Percentiles rank a stretch among this genome's conserved stretches.
Evolutionary conservation across 2,329 filamentous ascomycete genomes (phyloP).

Genomic region (Microcyclospora tardicrescens): DNA sequence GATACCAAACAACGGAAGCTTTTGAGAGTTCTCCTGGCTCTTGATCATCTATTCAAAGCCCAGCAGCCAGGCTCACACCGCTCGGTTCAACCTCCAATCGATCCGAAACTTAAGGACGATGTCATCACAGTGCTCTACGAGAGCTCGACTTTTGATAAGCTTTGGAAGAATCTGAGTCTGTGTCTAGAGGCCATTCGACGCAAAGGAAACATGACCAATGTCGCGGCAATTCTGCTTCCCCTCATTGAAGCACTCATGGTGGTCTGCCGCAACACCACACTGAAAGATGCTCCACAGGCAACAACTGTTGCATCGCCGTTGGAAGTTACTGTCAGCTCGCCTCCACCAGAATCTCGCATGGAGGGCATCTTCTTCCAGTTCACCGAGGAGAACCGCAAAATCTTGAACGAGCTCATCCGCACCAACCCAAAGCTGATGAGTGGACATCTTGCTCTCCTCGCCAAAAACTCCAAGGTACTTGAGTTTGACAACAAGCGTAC

Average conservation of each 20-base stretch:
- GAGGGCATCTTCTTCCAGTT: conserved; percentile 92
- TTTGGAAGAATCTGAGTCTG: conserved; percentile 86
- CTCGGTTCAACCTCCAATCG: conserved; percentile 18
- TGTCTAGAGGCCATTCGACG: conserved; percentile 80
- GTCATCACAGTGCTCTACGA: conserved; percentile 80
- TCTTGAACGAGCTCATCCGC: conserved; percentile 92
- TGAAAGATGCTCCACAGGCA: conserved; percentile 49
- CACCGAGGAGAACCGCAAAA: conserved; percentile 93
- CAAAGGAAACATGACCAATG: conserved; percentile 90
- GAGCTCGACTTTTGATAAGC: conserved; percentile 72
- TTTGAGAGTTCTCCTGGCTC: conserved; percentile 76
- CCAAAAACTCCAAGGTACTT: conserved; percentile 96
- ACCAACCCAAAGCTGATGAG: conserved; percentile 98
- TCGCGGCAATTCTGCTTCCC: conserved; percentile 87
- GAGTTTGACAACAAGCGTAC: conserved; percentile 99
- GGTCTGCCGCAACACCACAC: conserved; percentile 92
- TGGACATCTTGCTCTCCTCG: conserved; percentile 85
- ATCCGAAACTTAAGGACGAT: conserved; percentile 60
- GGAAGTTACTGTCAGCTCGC: conserved; percentile 50
- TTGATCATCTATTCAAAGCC: conserved; percentile 85
- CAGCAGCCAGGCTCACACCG: conserved; percentile 9
- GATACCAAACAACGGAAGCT: conserved; percentile 96
- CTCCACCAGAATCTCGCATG: conserved; percentile 66
- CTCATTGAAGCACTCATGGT: conserved; percentile 97
- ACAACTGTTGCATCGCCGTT: conserved; percentile 35